phyloP scores from a whole-genome alignment of 1,139 yeast genomes.

The Yamadazyma taylorii region DNA sequence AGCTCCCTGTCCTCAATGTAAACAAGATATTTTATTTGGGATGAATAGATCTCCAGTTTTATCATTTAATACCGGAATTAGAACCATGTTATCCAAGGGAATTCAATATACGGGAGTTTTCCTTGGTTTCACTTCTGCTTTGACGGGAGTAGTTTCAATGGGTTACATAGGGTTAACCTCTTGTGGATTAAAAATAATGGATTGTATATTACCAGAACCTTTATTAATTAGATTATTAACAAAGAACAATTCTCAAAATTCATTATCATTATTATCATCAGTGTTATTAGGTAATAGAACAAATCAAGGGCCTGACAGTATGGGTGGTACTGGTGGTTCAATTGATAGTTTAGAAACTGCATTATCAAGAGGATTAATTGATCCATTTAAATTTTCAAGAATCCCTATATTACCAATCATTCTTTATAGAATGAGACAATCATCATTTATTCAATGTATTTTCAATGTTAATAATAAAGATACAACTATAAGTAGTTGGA shows the following conservation, averaged over 20 bases:
- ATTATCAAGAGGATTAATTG: constrained; percentile 35
- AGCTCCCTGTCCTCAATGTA: constrained; percentile 48
- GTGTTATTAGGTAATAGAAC: constrained; percentile 20
- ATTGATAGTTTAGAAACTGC: constrained; percentile 37
- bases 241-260: constrained; percentile 8
- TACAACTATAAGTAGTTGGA: constrained; percentile 20
- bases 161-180: constrained; percentile 44
- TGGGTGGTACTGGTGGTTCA: constrained; percentile 16
- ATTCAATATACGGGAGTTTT: constrained; percentile 35
- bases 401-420: constrained; percentile 43
- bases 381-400: constrained; percentile 41
- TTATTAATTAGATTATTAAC: constrained; percentile 32
- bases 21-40: constrained; percentile 35
- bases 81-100: constrained; percentile 22
- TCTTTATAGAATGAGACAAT: constrained; percentile 40
- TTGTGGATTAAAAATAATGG: constrained; percentile 42
- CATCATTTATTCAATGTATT: constrained; percentile 33
- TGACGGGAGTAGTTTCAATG: constrained; percentile 43
- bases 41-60: constrained; percentile 33
- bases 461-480: constrained; percentile 13
- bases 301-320: too few species aligned
- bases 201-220: constrained; percentile 37
- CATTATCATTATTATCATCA: constrained; percentile 17
- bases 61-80: constrained; percentile 21
- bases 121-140: constrained; percentile 41